phyloP scores from a whole-genome alignment of 179 eudicot species.

The Drosera spatulata region DNA sequence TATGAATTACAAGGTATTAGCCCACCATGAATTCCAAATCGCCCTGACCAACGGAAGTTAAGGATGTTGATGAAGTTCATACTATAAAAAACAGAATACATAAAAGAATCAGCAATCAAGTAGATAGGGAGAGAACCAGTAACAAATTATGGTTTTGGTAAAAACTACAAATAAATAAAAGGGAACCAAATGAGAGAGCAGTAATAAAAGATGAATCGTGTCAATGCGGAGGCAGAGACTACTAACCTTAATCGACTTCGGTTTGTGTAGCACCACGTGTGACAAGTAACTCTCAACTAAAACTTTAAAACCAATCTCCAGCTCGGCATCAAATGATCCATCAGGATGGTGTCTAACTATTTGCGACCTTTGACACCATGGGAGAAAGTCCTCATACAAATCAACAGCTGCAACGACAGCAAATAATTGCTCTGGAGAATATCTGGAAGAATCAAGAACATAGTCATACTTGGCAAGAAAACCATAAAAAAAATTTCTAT shows the following conservation, averaged over 20 bases:
- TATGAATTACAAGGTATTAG: too few species aligned
- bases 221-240: neutral
- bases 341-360: constrained; percentile 50
- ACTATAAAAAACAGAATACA: too few species aligned
- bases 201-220: neutral
- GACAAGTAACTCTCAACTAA: constrained; percentile 87
- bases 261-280: constrained; percentile 59
- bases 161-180: too few species aligned
- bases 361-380: constrained; percentile 91
- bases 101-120: too few species aligned
- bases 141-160: too few species aligned
- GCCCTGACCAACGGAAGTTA: too few species aligned
- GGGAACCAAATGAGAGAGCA: too few species aligned
- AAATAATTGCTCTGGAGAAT: constrained; percentile 82
- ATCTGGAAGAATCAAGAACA: constrained; percentile 26
- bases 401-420: constrained; percentile 95
- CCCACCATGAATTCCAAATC: too few species aligned
- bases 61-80: too few species aligned
- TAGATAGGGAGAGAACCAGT: too few species aligned
- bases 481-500: too few species aligned
- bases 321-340: constrained; percentile 91
- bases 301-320: constrained; percentile 86
- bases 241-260: constrained; percentile 58
- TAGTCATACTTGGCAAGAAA: neutral
- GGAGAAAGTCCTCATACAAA: constrained; percentile 81